Percentiles rank a stretch among this genome's conserved stretches.
These are phyloP conservation scores for Erysimum cheiranthoides DNA, from an alignment of 345 rosid species.

Conservation along the genomic window DNA sequence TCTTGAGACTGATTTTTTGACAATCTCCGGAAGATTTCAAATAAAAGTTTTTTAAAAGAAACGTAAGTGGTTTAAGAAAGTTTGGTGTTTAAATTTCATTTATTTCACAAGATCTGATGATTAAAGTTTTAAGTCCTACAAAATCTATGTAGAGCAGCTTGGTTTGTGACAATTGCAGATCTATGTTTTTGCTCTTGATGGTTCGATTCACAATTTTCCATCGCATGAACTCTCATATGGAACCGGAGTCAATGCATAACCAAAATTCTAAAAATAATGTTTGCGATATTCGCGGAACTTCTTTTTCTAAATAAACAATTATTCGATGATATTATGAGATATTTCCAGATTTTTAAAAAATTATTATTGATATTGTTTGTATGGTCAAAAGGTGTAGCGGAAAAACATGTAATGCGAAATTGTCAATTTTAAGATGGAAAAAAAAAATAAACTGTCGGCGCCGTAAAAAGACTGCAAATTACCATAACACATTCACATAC, in stretches of 20 bases:
- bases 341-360: not conserved
- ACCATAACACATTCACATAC: slow-evolving; percentile 36
- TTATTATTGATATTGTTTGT: not conserved
- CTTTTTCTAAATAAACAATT: not conserved
- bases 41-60: no score
- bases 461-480: slow-evolving; percentile 37
- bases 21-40: no score
- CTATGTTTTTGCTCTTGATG: not conserved
- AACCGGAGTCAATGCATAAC: not conserved
- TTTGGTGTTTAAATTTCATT: not conserved
- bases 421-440: not conserved
- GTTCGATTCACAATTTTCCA: slow-evolving; percentile 6
- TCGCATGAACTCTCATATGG: not conserved
- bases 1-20: no score
- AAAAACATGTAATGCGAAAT: slow-evolving; percentile 14
- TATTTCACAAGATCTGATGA: not conserved
- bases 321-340: not conserved
- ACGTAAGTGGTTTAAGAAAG: not conserved
- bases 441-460: slow-evolving; percentile 36
- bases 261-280: not conserved
- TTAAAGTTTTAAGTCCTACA: not conserved
- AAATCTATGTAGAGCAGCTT: not conserved
- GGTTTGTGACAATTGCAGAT: not conserved
- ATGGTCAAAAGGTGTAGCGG: slow-evolving; percentile 7
- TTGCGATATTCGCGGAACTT: slow-evolving; percentile 5